phyloP scores from a whole-genome alignment of 1,284 basidiomycete species.

The Vanrija humicola region DNA sequence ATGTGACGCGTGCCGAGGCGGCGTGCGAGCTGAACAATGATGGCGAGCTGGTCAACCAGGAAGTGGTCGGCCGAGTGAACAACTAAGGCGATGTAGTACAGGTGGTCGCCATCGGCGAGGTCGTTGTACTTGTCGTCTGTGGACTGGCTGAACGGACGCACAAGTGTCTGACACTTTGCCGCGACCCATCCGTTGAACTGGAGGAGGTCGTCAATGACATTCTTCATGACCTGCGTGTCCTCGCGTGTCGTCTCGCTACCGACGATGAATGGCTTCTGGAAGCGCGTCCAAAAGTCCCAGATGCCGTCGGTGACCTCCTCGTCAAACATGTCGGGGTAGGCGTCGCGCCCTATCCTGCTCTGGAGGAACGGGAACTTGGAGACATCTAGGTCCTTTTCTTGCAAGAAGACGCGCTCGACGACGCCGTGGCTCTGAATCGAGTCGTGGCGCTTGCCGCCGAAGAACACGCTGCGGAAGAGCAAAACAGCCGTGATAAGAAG shows the following conservation, averaged over 20 bases:
- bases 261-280: constrained; percentile 80
- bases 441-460: constrained; percentile 20
- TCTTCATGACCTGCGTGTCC: constrained; percentile 80
- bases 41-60: constrained; percentile 90
- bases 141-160: constrained; percentile 81
- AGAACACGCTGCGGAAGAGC: constrained; percentile 43
- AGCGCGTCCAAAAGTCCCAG: constrained; percentile 82
- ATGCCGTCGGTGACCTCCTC: constrained; percentile 70
- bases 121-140: constrained; percentile 81
- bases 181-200: constrained; percentile 98
- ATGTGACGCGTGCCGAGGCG: constrained; percentile 79
- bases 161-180: constrained; percentile 84
- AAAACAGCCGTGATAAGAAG: constrained; percentile 36
- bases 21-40: constrained; percentile 87
- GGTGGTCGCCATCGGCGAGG: constrained; percentile 68
- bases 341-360: constrained; percentile 75
- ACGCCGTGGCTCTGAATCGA: constrained; percentile 76
- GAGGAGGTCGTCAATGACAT: constrained; percentile 81
- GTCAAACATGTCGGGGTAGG: constrained; percentile 72
- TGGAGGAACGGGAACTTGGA: constrained; percentile 83
- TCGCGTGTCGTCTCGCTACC: constrained; percentile 75
- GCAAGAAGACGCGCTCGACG: constrained; percentile 75
- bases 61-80: constrained; percentile 97
- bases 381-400: constrained; percentile 80
- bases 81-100: constrained; percentile 90